phyloP scores from a whole-genome alignment of 169 alveolate genomes.

The Eimeria sp. region DNA sequence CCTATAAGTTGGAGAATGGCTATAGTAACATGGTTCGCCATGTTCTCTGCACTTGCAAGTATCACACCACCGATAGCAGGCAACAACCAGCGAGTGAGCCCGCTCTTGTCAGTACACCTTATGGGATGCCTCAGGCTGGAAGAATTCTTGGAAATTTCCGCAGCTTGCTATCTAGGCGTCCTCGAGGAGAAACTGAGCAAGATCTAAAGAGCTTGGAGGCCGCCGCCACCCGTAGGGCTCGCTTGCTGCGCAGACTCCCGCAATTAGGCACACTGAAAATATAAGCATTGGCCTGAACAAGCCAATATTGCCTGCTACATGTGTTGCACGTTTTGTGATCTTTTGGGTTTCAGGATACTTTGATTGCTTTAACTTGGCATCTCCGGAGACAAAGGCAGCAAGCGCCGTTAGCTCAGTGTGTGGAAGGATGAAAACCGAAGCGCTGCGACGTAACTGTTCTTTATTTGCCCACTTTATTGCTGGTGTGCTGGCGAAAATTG shows the following conservation, averaged over 20 bases:
- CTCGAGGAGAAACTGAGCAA: not conserved
- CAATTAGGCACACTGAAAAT: not conserved
- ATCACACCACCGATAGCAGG: not conserved
- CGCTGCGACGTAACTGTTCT: slow-evolving; percentile 20
- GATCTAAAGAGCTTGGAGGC: not conserved
- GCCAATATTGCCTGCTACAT: not conserved
- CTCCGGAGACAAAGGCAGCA: slow-evolving; percentile 10
- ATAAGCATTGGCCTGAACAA: not conserved
- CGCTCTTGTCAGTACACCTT: not conserved
- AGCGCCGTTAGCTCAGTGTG: slow-evolving; percentile 1
- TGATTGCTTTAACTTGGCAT: not conserved
- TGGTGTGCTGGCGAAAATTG: not conserved
- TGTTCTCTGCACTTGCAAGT: not conserved
- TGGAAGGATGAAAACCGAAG: not conserved
- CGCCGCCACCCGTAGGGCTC: slow-evolving; percentile 6
- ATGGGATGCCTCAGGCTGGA: slow-evolving; percentile 19
- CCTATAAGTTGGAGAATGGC: not conserved
- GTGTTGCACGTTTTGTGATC: not conserved
- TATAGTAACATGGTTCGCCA: too few species aligned
- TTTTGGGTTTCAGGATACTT: slow-evolving; percentile 1
- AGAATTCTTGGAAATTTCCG: not conserved
- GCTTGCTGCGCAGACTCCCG: not conserved
- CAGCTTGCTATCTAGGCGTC: not conserved
- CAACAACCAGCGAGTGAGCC: not conserved
- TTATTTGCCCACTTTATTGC: slow-evolving; percentile 6